phyloP scores from a whole-genome alignment of 169 alveolate species.

The Sarcocystis neurona region DNA sequence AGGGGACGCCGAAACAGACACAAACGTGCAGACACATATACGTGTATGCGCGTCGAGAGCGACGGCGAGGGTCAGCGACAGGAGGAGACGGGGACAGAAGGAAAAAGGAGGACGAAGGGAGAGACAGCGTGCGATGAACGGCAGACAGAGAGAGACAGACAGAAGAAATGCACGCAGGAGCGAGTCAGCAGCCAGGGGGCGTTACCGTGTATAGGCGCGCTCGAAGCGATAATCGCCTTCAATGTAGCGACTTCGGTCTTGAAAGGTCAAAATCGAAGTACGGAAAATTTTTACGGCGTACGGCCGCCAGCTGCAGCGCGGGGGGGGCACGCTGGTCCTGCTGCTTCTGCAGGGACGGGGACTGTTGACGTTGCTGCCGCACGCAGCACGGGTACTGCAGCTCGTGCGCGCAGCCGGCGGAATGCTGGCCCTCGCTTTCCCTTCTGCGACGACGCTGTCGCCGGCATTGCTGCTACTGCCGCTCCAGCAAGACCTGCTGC shows the following conservation, averaged over 20 bases:
- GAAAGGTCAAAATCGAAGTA: conserved; percentile 97
- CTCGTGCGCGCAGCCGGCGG: too few species aligned
- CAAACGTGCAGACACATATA: too few species aligned
- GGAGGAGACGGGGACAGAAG: not conserved
- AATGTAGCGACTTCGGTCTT: conserved; percentile 97
- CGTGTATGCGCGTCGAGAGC: too few species aligned
- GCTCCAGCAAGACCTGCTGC: not conserved
- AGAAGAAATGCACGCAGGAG: not conserved
- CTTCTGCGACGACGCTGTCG: conserved; percentile 31
- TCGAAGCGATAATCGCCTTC: conserved; percentile 98
- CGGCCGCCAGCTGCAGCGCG: conserved; percentile 70
- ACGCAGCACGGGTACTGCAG: too few species aligned
- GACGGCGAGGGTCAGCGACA: too few species aligned
- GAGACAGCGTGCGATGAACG: too few species aligned
- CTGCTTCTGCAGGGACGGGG: too few species aligned
- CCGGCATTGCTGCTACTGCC: conserved; percentile 19
- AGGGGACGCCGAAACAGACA: too few species aligned
- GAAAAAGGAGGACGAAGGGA: not conserved
- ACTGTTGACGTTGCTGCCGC: too few species aligned
- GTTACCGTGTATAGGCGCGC: conserved; percentile 86
- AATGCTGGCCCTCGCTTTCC: too few species aligned
- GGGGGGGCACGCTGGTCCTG: too few species aligned
- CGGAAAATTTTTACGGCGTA: conserved; percentile 97
- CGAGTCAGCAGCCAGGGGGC: conserved; percentile 12
- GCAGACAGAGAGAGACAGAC: too few species aligned